Conservation (phyloP, 305 asterid species). For the Plantago lanceolata region DNA sequence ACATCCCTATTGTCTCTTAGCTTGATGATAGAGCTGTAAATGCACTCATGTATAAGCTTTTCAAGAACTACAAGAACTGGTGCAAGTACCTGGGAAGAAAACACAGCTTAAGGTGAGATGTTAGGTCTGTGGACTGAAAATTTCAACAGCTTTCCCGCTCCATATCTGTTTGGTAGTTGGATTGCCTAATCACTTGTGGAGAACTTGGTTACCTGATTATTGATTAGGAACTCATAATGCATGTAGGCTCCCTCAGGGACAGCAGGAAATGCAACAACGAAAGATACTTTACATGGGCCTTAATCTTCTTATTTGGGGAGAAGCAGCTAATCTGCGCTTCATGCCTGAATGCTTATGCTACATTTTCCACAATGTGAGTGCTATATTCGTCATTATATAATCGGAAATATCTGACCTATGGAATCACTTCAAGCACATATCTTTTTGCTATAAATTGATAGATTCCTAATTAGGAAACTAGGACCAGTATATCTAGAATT, state of each 20-base stretch:
- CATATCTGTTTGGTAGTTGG: not conserved
- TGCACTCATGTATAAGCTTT: conserved; percentile 75
- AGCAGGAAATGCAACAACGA: conserved; percentile 76
- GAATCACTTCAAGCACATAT: not conserved
- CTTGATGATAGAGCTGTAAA: conserved; percentile 70
- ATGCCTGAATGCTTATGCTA: conserved; percentile 92
- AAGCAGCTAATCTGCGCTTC: conserved; percentile 78
- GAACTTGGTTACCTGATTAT: conserved; percentile 6
- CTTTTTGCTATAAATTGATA: not conserved
- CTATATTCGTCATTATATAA: conserved; percentile 12
- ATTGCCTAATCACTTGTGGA: not conserved
- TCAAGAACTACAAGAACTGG: conserved; percentile 80
- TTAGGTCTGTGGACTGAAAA: not conserved
- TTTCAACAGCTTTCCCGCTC: not conserved
- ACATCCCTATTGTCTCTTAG: conserved; percentile 23
- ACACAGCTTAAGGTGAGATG: conserved; percentile 65
- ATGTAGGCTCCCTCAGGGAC: conserved; percentile 71
- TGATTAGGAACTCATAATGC: conserved; percentile 2
- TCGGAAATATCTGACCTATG: not conserved
- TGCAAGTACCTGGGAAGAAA: conserved; percentile 77
- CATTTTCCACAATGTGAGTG: conserved; percentile 68
- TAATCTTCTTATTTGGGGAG: conserved; percentile 85
- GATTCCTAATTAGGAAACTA: not conserved
- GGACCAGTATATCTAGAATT: not conserved
- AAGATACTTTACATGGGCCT: conserved; percentile 70